These are phyloP conservation scores for Penicillium sp. DNA, from an alignment of 2,329 filamentous ascomycete species.

Conservation along the genomic window DNA sequence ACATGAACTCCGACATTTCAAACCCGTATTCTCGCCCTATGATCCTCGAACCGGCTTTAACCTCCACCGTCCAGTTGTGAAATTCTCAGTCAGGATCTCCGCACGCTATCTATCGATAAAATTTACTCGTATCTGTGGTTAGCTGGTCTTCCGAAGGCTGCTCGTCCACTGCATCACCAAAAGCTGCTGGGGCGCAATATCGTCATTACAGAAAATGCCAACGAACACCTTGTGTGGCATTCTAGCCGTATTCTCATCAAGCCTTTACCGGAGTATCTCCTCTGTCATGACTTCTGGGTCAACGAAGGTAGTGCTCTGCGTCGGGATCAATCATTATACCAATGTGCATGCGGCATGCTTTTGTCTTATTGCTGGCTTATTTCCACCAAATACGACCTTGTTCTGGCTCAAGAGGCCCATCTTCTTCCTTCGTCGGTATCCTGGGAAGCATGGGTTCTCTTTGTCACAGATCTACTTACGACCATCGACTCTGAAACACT, in stretches of 20 bases:
- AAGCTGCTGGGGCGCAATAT: neutral
- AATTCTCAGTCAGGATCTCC: too few species aligned
- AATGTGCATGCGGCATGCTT: neutral
- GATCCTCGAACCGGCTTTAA: too few species aligned
- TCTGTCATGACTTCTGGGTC: constrained; percentile 31
- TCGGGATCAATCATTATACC: too few species aligned
- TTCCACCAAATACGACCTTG: neutral
- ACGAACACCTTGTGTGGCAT: neutral
- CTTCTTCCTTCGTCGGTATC: neutral
- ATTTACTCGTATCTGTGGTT: too few species aligned
- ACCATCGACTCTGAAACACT: neutral
- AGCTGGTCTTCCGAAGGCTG: too few species aligned
- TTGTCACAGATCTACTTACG: neutral
- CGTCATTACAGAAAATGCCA: neutral
- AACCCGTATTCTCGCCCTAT: too few species aligned
- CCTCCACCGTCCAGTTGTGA: too few species aligned
- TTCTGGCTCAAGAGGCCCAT: neutral
- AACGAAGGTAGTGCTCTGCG: too few species aligned
- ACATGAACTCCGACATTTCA: too few species aligned
- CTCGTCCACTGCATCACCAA: neutral
- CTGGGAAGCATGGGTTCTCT: neutral
- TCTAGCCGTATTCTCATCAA: constrained; percentile 1
- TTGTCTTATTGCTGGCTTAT: neutral
- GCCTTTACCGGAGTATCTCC: neutral
- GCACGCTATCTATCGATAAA: too few species aligned